Evolutionary conservation across 441 rosid genomes (phyloP).

Genomic region (Aleurites moluccanus): DNA sequence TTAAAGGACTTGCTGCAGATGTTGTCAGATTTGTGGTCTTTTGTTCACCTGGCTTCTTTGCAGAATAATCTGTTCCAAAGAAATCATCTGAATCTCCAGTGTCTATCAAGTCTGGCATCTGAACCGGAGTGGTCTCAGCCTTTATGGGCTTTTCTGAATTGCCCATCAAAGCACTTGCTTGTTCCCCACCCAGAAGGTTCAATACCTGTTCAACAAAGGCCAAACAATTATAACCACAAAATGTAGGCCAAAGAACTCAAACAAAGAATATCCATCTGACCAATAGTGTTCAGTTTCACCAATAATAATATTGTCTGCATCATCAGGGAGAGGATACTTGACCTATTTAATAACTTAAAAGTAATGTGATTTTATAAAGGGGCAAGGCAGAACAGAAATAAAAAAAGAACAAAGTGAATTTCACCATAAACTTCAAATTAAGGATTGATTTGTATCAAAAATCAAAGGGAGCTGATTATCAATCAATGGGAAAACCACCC

Average conservation of each 20-base stretch:
- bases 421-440: not conserved
- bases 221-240: slow-evolving; percentile 18
- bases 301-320: not conserved
- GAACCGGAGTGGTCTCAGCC: slow-evolving; percentile 45
- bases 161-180: slow-evolving; percentile 36
- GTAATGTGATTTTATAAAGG: not conserved
- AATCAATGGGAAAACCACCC: not conserved
- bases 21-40: slow-evolving; percentile 33
- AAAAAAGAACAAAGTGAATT: not conserved
- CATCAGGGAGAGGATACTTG: not conserved
- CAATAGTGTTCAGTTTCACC: slow-evolving; percentile 1
- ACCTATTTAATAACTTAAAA: not conserved
- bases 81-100: slow-evolving; percentile 63
- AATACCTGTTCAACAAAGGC: slow-evolving; percentile 56
- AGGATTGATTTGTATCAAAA: not conserved
- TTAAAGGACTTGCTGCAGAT: slow-evolving; percentile 45
- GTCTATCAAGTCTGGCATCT: slow-evolving; percentile 83
- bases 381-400: not conserved
- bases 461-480: not conserved
- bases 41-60: slow-evolving; percentile 42
- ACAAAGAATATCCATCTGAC: slow-evolving; percentile 6
- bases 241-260: slow-evolving; percentile 15
- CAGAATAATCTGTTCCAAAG: slow-evolving; percentile 43
- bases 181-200: slow-evolving; percentile 65
- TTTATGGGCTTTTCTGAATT: slow-evolving; percentile 49